Evolutionary conservation across 306 rosid genomes (phyloP).

Genomic region (Trifolium dubium): DNA sequence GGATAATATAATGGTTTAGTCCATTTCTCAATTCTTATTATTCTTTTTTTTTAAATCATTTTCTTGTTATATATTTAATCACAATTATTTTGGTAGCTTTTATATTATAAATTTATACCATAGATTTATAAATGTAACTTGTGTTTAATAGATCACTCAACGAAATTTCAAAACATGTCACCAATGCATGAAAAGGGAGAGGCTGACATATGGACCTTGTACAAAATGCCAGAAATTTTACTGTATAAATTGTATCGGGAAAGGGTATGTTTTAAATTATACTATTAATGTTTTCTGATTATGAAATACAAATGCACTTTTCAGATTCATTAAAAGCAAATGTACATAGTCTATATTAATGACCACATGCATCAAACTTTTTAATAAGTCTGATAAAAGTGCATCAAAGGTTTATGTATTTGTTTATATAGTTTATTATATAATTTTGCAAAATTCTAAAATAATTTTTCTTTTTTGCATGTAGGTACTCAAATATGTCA

Average conservation of each 20-base stretch:
- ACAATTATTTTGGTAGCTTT: neutral
- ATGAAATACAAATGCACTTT: too few species aligned
- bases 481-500: constrained; percentile 64
- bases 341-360: too few species aligned
- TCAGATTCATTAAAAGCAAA: too few species aligned
- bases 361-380: too few species aligned
- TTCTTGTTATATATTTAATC: neutral
- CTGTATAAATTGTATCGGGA: constrained; percentile 58
- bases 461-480: neutral
- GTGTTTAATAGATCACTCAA: constrained; percentile 33
- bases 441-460: neutral
- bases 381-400: neutral
- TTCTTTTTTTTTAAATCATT: neutral
- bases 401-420: neutral
- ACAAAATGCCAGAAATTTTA: constrained; percentile 60
- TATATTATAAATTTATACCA: neutral
- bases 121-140: constrained; percentile 9
- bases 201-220: constrained; percentile 49
- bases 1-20: constrained; percentile 23
- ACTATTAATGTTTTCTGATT: too few species aligned
- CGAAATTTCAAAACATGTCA: constrained; percentile 53
- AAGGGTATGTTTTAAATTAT: constrained; percentile 55
- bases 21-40: constrained; percentile 5
- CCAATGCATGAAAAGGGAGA: constrained; percentile 65
- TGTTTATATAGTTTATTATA: constrained; percentile 3